Conservation (phyloP, 441 rosid species). For the Metrosideros polymorpha region DNA sequence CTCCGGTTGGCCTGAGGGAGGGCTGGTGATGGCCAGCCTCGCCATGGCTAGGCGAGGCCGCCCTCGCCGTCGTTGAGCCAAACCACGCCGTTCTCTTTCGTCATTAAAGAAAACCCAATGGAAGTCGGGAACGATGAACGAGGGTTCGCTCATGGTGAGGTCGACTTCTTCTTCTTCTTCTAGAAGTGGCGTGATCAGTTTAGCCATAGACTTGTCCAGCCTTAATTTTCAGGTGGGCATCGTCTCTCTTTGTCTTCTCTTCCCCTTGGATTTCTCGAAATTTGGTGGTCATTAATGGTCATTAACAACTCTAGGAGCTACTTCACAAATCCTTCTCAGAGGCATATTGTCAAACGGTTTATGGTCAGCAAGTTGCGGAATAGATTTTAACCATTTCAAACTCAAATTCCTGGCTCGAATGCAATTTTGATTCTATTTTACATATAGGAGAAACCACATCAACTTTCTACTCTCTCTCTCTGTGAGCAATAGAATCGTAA, state of each 20-base stretch:
- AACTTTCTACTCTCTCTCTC: too few relatives aligned
- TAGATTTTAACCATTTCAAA: too few relatives aligned
- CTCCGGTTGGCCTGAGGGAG: too few relatives aligned
- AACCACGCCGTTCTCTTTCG: too few relatives aligned
- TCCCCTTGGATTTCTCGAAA: not conserved
- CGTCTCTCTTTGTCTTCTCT: not conserved
- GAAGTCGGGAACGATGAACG: not conserved
- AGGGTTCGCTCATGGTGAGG: not conserved
- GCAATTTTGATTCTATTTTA: too few relatives aligned
- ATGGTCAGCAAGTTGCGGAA: not conserved
- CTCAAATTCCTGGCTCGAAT: not conserved
- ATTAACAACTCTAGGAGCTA: not conserved
- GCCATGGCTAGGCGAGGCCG: too few relatives aligned
- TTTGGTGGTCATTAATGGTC: fast-evolving
- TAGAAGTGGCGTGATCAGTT: not conserved
- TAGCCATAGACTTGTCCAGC: not conserved
- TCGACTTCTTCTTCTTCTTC: not conserved
- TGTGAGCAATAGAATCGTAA: too few relatives aligned
- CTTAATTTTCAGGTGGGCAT: not conserved
- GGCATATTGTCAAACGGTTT: not conserved
- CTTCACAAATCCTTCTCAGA: too few relatives aligned
- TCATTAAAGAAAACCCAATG: not conserved
- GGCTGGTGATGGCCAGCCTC: too few relatives aligned
- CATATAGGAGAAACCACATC: too few relatives aligned
- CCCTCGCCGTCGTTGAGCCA: too few relatives aligned